phyloP scores from a whole-genome alignment of 345 rosid genomes.

The Garcia nutans region DNA sequence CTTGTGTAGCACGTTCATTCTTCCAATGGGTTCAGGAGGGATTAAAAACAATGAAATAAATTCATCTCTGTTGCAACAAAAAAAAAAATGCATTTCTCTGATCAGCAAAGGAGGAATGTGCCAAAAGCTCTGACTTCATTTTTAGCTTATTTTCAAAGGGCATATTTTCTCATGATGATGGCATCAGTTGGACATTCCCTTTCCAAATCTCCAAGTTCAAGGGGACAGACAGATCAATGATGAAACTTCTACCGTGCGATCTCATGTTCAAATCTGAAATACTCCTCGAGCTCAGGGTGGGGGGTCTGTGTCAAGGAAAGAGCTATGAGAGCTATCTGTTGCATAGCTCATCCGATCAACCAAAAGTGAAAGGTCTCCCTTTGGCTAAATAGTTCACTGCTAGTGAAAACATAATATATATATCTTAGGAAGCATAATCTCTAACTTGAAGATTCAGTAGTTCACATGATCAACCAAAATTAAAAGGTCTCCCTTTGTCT shows the following conservation, averaged over 20 bases:
- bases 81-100: background rate
- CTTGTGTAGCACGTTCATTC: background rate
- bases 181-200: too few species aligned
- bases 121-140: too few species aligned
- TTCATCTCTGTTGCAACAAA: too few species aligned
- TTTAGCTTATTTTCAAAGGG: too few species aligned
- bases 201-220: background rate
- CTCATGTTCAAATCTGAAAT: too few species aligned
- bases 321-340: too few species aligned
- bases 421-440: background rate
- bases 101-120: background rate
- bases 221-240: background rate
- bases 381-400: background rate
- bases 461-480: background rate
- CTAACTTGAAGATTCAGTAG: slow-evolving; percentile 81
- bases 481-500: background rate
- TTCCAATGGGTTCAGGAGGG: background rate
- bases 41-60: background rate
- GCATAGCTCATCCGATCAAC: background rate
- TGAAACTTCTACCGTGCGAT: too few species aligned
- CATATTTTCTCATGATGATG: too few species aligned
- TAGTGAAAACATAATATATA: background rate
- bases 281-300: too few species aligned
- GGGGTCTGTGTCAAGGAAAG: too few species aligned
- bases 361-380: background rate